Conservation (phyloP, 148 eudicot species). For the Limonium bicolor region DNA sequence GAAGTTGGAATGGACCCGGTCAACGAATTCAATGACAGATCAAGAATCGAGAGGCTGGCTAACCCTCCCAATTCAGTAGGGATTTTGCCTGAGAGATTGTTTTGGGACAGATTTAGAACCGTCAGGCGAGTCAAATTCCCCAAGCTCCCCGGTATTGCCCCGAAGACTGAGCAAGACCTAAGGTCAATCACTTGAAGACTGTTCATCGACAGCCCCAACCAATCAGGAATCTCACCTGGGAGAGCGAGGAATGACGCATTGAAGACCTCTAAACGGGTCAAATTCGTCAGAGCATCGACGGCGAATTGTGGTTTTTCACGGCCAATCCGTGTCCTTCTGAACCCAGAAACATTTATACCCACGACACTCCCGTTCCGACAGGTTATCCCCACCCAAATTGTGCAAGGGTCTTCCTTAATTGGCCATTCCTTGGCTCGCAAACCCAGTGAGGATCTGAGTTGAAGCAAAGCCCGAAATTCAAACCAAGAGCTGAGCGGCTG, state of each 20-base stretch:
- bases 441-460: slow-evolving; percentile 76
- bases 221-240: slow-evolving; percentile 61
- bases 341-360: slow-evolving; percentile 81
- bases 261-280: slow-evolving; percentile 46
- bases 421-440: slow-evolving; percentile 76
- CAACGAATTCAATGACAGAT: slow-evolving; percentile 56
- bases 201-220: slow-evolving; percentile 42
- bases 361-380: slow-evolving; percentile 60
- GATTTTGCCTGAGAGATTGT: slow-evolving; percentile 37
- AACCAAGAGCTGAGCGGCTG: slow-evolving; percentile 4
- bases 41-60: slow-evolving; percentile 40
- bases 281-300: slow-evolving; percentile 55
- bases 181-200: slow-evolving; percentile 56
- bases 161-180: slow-evolving; percentile 38
- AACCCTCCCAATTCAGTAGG: slow-evolving; percentile 59
- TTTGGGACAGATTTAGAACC: slow-evolving; percentile 36
- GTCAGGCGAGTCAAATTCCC: slow-evolving; percentile 45
- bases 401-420: slow-evolving; percentile 63
- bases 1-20: slow-evolving; percentile 46
- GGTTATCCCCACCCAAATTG: slow-evolving; percentile 47
- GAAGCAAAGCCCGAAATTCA: slow-evolving; percentile 43
- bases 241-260: slow-evolving; percentile 71
- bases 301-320: slow-evolving; percentile 54
- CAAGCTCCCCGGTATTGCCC: slow-evolving; percentile 46
- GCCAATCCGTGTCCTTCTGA: slow-evolving; percentile 69